Percentiles rank a stretch among this genome's conserved stretches.
phyloP scores from a whole-genome alignment of 2,329 filamentous ascomycete genomes.

The Corinectria fuckeliana region DNA sequence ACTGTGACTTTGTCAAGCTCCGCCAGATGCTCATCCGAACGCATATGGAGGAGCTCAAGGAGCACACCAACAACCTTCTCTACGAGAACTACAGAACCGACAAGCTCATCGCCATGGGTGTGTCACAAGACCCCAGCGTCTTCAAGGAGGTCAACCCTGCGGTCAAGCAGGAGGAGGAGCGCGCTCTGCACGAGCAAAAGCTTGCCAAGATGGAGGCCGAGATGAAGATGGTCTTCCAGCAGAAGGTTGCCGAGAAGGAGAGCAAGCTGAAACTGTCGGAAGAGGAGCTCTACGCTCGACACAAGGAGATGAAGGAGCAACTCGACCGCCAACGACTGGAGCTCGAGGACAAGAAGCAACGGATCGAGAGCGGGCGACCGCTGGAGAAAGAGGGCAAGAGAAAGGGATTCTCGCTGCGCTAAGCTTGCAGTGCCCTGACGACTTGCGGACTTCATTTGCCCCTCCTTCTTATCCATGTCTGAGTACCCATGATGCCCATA shows the following conservation, averaged over 20 bases:
- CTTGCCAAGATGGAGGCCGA: slow-evolving; percentile 99
- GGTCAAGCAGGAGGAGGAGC: slow-evolving; percentile 99
- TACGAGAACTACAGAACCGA: slow-evolving; percentile 99
- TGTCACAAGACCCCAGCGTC: slow-evolving; percentile 96
- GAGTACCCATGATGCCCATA: slow-evolving; percentile 65
- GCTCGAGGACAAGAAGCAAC: slow-evolving; percentile 97
- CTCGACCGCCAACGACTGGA: slow-evolving; percentile 93
- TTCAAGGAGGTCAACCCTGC: slow-evolving; percentile 99
- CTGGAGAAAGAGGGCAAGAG: slow-evolving; percentile 98
- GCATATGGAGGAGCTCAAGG: slow-evolving; percentile 99
- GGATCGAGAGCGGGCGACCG: slow-evolving; percentile 93
- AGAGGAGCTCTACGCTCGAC: slow-evolving; percentile 96
- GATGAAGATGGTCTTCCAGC: slow-evolving; percentile 99
- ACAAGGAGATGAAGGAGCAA: slow-evolving; percentile 99
- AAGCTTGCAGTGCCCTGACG: slow-evolving; percentile 49
- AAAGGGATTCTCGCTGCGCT: slow-evolving; percentile 99
- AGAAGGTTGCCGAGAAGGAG: slow-evolving; percentile 99
- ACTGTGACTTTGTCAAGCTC: slow-evolving; percentile 99
- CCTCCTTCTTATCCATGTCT: slow-evolving; percentile 59
- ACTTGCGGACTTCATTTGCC: slow-evolving; percentile 31
- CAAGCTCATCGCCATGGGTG: slow-evolving; percentile 98
- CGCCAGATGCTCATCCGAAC: slow-evolving; percentile 99
- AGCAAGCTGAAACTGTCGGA: slow-evolving; percentile 99
- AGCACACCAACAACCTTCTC: slow-evolving; percentile 98
- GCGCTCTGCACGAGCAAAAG: slow-evolving; percentile 97